Percentiles rank a stretch among this genome's conserved stretches.
Conservation (phyloP, 2,329 filamentous ascomycete species). For the Botrytis byssoidea region DNA sequence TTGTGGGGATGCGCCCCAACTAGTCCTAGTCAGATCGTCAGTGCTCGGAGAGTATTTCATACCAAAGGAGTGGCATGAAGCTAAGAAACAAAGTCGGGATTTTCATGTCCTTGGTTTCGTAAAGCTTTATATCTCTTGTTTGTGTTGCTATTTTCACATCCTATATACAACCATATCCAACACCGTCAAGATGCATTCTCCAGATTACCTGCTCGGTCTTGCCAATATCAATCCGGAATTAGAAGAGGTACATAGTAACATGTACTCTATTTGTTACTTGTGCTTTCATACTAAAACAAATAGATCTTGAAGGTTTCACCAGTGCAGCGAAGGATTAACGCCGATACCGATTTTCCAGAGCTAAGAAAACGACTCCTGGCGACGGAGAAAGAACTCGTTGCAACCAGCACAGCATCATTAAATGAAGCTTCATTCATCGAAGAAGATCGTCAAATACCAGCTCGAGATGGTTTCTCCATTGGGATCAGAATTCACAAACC, state of each 20-base stretch:
- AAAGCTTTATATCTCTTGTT: background rate
- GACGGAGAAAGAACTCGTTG: background rate
- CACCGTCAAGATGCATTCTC: slow-evolving; percentile 5
- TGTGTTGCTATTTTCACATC: background rate
- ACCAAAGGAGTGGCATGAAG: background rate
- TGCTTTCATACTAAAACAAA: background rate
- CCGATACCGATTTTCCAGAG: background rate
- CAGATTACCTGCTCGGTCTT: slow-evolving; percentile 23
- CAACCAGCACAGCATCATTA: background rate
- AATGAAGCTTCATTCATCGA: slow-evolving; percentile 24
- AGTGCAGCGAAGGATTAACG: background rate
- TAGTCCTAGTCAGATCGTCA: background rate
- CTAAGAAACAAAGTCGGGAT: background rate
- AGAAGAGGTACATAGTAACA: slow-evolving; percentile 23
- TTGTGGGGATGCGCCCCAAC: background rate
- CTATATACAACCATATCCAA: background rate
- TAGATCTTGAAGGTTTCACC: background rate
- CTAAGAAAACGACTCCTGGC: background rate
- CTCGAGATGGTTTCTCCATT: slow-evolving; percentile 32
- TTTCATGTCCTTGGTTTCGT: background rate
- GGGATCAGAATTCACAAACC: slow-evolving; percentile 31
- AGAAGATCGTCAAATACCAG: slow-evolving; percentile 30
- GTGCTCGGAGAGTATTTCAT: background rate
- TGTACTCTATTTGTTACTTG: background rate
- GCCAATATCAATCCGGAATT: slow-evolving; percentile 26